phyloP scores from a whole-genome alignment of 1,139 yeast genomes.

The Suhomyces coccinellae region DNA sequence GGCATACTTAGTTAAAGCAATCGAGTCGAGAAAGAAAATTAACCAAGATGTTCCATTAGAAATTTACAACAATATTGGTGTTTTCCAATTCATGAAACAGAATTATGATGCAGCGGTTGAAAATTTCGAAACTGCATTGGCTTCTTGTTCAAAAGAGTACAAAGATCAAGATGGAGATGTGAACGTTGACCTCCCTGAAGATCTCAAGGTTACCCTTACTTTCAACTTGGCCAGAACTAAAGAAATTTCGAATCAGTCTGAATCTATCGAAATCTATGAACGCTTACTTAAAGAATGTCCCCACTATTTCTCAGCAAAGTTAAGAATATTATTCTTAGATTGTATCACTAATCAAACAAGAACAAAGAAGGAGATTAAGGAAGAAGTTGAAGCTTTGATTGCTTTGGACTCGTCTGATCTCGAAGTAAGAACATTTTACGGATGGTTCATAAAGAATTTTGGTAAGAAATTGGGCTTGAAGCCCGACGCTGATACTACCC shows the following conservation, averaged over 20 bases:
- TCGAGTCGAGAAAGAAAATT: conserved; percentile 49
- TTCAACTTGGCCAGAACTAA: conserved; percentile 65
- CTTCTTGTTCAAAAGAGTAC: conserved; percentile 21
- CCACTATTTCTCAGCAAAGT: conserved; percentile 71
- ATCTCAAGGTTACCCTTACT: conserved; percentile 48
- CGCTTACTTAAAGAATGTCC: conserved; percentile 61
- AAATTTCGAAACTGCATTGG: conserved; percentile 53
- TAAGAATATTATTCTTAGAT: conserved; percentile 64
- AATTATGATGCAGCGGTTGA: conserved; percentile 45
- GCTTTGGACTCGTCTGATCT: conserved; percentile 58
- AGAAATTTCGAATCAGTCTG: conserved; percentile 48
- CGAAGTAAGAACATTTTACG: conserved; percentile 87
- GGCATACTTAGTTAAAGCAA: conserved; percentile 56
- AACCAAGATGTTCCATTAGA: conserved; percentile 60
- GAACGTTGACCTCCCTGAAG: conserved; percentile 27
- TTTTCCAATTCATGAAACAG: conserved; percentile 69
- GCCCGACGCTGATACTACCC: conserved; percentile 69
- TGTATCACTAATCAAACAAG: conserved; percentile 32
- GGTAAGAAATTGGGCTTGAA: conserved; percentile 56
- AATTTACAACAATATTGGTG: conserved; percentile 82
- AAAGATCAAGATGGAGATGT: conserved; percentile 29
- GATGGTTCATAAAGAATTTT: conserved; percentile 77
- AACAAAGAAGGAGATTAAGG: conserved; percentile 46
- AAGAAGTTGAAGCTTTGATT: conserved; percentile 57
- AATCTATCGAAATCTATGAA: conserved; percentile 55